Base-by-base conservation (phyloP, 805 yeast genomes). In the Candida tibetensis region DNA sequence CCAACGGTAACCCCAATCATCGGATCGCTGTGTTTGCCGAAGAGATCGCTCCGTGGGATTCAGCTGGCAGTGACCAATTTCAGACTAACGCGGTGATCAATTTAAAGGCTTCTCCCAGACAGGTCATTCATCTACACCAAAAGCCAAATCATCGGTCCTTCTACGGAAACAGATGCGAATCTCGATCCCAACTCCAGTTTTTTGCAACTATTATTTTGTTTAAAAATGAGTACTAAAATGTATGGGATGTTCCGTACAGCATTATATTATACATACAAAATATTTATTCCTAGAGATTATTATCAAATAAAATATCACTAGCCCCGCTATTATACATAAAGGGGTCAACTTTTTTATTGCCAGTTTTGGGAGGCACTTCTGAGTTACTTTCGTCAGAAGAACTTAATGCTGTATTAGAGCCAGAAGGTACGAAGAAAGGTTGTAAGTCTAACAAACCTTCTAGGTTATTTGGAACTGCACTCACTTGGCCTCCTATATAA, bases 1-100 rank as follows among this genome's bases (percentile, higher is more conserved):
- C 76, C 4, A 66, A 67, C 34, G 68, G 68, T 16, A 69, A 69
- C 48, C 70, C 71, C 18, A 63, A 69, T 49, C 80, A 77, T 43
- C 59, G 87, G 34, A 68, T 80, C 10, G 86, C 87, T 7, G 78
- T 79, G 4, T 65, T 71, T 50, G 81, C 81, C 3, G 74, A 74
- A 42, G 64, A 67, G 34, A 49, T 65, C 8, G 44, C 40, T 12
- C 28, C 25, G 9, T 7, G 25, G 25, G 7, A 21, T 10, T 21
- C 25, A 21, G 12, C 26, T 9, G 12, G 12, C 10, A 9, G 16
- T 32, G 18, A 9, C 21, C 6, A 30, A n/a, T n/a, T 8, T 7
- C 7, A 6, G 30, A 14, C 16, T 8, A 28, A 12, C 16, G 30
- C 69, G 0, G 61, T 63, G 13, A 48, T 60, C 3, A 62, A 67